phyloP scores from a whole-genome alignment of 2,329 filamentous ascomycete genomes.

The Alternaria burnsii region DNA sequence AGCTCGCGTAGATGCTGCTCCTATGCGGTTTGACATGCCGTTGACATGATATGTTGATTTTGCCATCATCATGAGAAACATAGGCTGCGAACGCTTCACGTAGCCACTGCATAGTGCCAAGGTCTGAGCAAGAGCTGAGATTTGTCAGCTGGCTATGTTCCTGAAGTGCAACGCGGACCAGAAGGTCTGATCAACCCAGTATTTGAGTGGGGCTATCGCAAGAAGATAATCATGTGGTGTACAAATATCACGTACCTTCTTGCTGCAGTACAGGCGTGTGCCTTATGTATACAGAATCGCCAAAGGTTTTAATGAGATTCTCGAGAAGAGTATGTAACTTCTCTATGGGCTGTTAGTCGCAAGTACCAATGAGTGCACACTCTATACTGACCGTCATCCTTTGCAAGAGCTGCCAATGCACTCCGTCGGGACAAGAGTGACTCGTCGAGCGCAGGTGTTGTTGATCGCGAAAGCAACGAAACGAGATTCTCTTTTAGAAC shows the following conservation, averaged over 20 bases:
- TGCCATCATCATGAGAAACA: constrained; percentile 73
- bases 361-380: neutral
- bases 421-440: constrained; percentile 44
- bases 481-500: constrained; percentile 43
- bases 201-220: constrained; percentile 43
- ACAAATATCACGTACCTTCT: constrained; percentile 68
- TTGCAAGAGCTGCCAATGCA: constrained; percentile 53
- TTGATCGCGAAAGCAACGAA: constrained; percentile 52
- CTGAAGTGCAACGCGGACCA: constrained; percentile 49
- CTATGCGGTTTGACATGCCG: constrained; percentile 84
- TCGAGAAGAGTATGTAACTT: constrained; percentile 69
- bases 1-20: constrained; percentile 75
- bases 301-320: constrained; percentile 76
- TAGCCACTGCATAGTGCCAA: constrained; percentile 81
- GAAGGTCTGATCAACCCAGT: constrained; percentile 36
- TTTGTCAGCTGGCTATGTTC: constrained; percentile 26
- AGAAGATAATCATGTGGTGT: constrained; percentile 30
- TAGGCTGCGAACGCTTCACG: constrained; percentile 70
- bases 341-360: constrained; percentile 33
- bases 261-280: constrained; percentile 87
- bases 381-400: constrained; percentile 50
- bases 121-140: constrained; percentile 78
- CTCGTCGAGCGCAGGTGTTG: constrained; percentile 37
- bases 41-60: constrained; percentile 78
- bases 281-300: constrained; percentile 85